Base-by-base conservation (phyloP, 768 basidiomycete species). In the Phallus indusiatus region DNA sequence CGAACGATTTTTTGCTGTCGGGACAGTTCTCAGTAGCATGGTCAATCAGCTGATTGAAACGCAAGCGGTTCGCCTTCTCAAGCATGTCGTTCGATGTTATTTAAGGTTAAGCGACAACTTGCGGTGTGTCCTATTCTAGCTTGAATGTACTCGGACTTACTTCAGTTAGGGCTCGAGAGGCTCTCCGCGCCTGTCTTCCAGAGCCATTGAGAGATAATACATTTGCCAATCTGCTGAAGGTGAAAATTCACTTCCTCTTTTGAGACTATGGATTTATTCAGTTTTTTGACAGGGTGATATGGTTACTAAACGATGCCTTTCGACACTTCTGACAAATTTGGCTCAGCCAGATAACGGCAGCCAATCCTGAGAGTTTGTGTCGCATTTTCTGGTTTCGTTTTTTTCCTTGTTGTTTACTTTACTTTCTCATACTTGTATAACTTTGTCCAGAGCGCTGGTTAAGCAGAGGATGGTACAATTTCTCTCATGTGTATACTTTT, bases 61-160 rank as follows among this genome's bases (percentile, higher is more conserved):
- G 1, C 96, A 97, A 72, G 96, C 96, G 11, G 95, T 98, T 28
- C 77, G 96, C 66, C 75, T 99, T 52, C 76, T 99, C 65, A 99
- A 99, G 72, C 96, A 99, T 69, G 96, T 99, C 54, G 96, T 99
- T 33, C 81, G 96, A 58, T 99, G 96, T 72, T 99, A 99, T 71
- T 73, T 99, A 62, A 81, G 96, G 47, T 76, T 99, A 65, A 95
- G 92, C 68, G 96, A 99, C 73, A 99, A 99, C 67, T 75, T 94
- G 59, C 83, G 94, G 94, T 91, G 65, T 50, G 84, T 74, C 56
- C 24, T 48, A 60, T 59, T 60, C 59, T 51, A 51, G 65, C 20
- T 46, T 53, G 57, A 51, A 20, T 28, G 49, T 59, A 5, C 6
- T 24, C 16, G 14, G 42, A 6, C 56, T 58, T 1, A 59, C 18